A percentile compares a stretch with the other conserved stretches of the same genome.
Evolutionary conservation across 768 basidiomycete species (phyloP).

Genomic region (Kwoniella sp.): DNA sequence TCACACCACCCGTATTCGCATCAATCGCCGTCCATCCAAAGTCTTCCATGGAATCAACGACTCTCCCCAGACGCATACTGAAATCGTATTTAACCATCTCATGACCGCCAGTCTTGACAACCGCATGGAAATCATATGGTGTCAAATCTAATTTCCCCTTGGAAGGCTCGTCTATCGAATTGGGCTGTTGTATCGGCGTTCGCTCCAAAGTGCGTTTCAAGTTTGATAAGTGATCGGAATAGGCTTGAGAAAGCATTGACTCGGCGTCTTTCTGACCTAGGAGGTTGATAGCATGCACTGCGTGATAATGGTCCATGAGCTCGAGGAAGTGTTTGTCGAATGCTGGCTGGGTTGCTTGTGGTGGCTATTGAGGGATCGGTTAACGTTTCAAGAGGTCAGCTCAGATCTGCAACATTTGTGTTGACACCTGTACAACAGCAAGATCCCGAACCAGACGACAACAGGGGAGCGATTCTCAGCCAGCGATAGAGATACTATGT

Average conservation of each 20-base stretch:
- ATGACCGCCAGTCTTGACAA: constrained; percentile 77
- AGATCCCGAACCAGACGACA: too few relatives aligned
- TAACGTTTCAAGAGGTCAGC: not conserved
- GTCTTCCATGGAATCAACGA: constrained; percentile 66
- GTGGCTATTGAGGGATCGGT: constrained; percentile 62
- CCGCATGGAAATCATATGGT: constrained; percentile 90
- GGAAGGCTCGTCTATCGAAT: constrained; percentile 39
- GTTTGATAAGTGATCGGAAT: constrained; percentile 69
- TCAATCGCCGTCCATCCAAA: constrained; percentile 71
- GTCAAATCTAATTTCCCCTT: constrained; percentile 60
- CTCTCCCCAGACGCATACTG: constrained; percentile 56
- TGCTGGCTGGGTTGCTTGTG: constrained; percentile 87
- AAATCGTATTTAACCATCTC: constrained; percentile 80
- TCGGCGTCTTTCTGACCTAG: constrained; percentile 93
- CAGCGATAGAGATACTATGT: too few relatives aligned
- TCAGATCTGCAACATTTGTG: not conserved
- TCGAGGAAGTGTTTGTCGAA: constrained; percentile 92
- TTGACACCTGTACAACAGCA: too few relatives aligned
- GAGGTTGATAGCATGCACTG: constrained; percentile 84
- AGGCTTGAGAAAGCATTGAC: constrained; percentile 76
- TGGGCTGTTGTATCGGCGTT: constrained; percentile 48
- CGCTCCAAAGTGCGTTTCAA: constrained; percentile 37
- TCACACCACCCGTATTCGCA: constrained; percentile 36
- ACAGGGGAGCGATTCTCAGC: too few relatives aligned
- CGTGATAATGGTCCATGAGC: constrained; percentile 80